Evolutionary conservation across 371 early-diverging fungal genomes (phyloP), one percentile per base, ranked within the genome.

Genomic region (Enteropsectra breve): DNA sequence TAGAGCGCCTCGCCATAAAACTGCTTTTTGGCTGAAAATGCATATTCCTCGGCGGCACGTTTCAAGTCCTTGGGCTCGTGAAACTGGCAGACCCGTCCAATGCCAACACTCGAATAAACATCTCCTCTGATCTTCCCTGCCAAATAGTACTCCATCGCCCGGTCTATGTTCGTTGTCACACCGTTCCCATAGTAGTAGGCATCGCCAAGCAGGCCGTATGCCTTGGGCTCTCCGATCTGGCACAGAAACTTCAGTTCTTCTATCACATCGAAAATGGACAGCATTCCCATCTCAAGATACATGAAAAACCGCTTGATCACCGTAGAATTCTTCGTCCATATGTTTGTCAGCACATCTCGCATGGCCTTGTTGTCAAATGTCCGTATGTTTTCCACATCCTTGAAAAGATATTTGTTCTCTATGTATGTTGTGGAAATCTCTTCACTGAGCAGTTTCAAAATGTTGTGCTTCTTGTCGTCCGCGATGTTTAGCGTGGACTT

Each of bases 101-200:
- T 34, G 11, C 81, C 81, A 55, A 73, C 68, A 8, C 54, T 63
- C 15, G 56, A 76, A 13, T 68, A 53, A 13, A 72, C 56, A 63
- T 78, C 78, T 3, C 63, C 47, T 15, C 28, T 32, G 13, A 55
- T 56, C 15, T 55, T 64, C 1, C 79, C 79, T 37, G 66, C 63
- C 18, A 59, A 33, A 52, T 67, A 80, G 47, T 76, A 77, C 49
- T 78, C 75, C 63, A 77, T 50, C 2, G 81, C 78, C 36, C 50
- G 71, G 23, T 71, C 71, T 15, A 67, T 34, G 38, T 66, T 62
- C 23, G 30, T 62, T 26, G 52, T 21, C 26, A 76, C 74, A 23
- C 74, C 76, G 30, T 72, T 53, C 24, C 78, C 78, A 33, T 78
- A 73, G 55, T 64, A 76, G 61, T 77, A 75, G 45, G 73, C 54